Evolutionary conservation across 2,329 filamentous ascomycete species (phyloP).

Genomic region (Ceratocystis cacaofunesta): DNA sequence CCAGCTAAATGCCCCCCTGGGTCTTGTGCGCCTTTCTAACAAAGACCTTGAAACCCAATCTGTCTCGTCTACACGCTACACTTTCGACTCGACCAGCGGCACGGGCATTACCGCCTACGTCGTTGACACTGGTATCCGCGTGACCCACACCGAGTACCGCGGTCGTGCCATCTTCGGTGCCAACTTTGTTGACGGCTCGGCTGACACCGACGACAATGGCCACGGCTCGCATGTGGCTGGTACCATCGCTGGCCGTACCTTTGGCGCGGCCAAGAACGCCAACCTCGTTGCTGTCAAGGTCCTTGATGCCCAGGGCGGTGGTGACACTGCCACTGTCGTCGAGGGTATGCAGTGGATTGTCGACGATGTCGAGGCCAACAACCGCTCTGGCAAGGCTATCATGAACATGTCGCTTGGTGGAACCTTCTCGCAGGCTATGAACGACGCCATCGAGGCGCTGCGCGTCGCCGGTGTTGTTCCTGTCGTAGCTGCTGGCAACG

Average conservation of each 20-base stretch:
- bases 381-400: conserved; percentile 37
- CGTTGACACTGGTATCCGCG: conserved; percentile 49
- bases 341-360: conserved; percentile 44
- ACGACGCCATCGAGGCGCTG: conserved; percentile 38
- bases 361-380: conserved; percentile 30
- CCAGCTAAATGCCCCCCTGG: conserved; percentile 39
- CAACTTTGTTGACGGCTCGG: conserved; percentile 34
- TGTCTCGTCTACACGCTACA: conserved; percentile 26
- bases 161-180: conserved; percentile 38
- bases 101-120: conserved; percentile 46
- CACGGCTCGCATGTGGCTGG: conserved; percentile 51
- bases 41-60: conserved; percentile 22
- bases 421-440: conserved; percentile 33
- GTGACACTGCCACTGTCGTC: conserved; percentile 32
- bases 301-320: conserved; percentile 31
- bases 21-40: conserved; percentile 40
- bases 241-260: conserved; percentile 44
- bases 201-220: conserved; percentile 42
- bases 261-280: conserved; percentile 46
- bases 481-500: conserved; percentile 47
- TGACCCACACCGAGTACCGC: conserved; percentile 40
- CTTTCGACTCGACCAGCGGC: conserved; percentile 39
- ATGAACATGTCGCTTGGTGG: conserved; percentile 52
- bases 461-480: conserved; percentile 38
- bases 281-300: conserved; percentile 46